phyloP scores from a whole-genome alignment of 2,329 filamentous ascomycete species.

The Hymenoscyphus scutula region DNA sequence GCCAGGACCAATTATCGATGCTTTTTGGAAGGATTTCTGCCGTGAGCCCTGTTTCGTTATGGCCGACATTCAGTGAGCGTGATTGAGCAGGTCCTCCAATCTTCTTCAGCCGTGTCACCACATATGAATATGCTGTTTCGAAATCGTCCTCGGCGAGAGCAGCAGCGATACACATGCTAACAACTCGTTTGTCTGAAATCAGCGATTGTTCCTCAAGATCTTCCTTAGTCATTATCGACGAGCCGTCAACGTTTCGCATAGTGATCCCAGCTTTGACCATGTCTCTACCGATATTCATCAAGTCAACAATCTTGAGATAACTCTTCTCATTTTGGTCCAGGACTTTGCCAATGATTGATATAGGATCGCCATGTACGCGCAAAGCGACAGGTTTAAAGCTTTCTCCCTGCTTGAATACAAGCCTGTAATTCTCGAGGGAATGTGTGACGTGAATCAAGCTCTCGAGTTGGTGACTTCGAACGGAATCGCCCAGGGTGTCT shows the following conservation, averaged over 20 bases:
- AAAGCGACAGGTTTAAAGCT: conserved; percentile 77
- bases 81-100: conserved; percentile 34
- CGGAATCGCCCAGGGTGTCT: conserved; percentile 51
- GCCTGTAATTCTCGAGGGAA: conserved; percentile 69
- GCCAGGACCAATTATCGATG: conserved; percentile 71
- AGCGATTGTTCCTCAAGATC: conserved; percentile 34
- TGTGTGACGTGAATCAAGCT: conserved; percentile 72
- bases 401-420: conserved; percentile 76
- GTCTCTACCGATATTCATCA: conserved; percentile 66
- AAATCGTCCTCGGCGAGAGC: conserved; percentile 76
- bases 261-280: conserved; percentile 60
- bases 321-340: conserved; percentile 72
- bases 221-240: conserved; percentile 8
- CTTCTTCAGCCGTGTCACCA: conserved; percentile 64
- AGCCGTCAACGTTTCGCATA: conserved; percentile 21
- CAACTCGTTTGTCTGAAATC: conserved; percentile 63
- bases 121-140: conserved; percentile 82
- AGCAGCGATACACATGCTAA: conserved; percentile 77
- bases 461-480: conserved; percentile 54
- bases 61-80: conserved; percentile 23
- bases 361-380: conserved; percentile 71
- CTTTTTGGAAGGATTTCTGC: conserved; percentile 26
- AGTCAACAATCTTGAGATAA: conserved; percentile 72
- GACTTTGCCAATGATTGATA: conserved; percentile 69
- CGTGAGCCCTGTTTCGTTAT: conserved; percentile 25